Conservation (phyloP, 257 asterid species). For the Solanum tacnaense region DNA sequence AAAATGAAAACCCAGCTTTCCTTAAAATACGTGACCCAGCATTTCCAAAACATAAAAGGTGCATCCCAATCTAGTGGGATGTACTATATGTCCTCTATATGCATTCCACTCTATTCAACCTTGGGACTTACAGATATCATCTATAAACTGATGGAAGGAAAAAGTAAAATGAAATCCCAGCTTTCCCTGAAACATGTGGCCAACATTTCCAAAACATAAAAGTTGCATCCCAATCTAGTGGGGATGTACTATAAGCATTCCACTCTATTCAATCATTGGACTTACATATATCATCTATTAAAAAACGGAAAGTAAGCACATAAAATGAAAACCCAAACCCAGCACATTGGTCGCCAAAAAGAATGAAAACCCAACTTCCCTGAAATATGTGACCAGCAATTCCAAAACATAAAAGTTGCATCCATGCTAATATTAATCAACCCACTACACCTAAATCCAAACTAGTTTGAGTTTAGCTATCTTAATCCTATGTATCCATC, state of each 20-base stretch:
- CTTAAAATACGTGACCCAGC: not conserved
- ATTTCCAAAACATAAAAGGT: not conserved
- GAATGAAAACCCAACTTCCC: not conserved
- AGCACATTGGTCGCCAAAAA: not conserved
- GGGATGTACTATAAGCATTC: not conserved
- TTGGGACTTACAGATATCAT: not conserved
- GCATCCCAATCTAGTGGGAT: not conserved
- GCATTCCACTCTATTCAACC: not conserved
- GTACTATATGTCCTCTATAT: too few relatives aligned
- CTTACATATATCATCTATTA: not conserved
- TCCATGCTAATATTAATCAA: not conserved
- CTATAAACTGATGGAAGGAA: too few relatives aligned
- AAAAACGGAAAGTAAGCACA: not conserved
- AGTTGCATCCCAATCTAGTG: not conserved
- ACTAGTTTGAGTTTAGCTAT: not conserved
- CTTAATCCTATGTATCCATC: not conserved
- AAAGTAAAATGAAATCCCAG: not conserved
- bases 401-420: not conserved
- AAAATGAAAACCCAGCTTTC: not conserved
- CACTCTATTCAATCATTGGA: not conserved
- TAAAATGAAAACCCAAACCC: too few relatives aligned
- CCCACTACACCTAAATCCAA: not conserved
- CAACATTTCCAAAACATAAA: not conserved
- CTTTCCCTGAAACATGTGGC: not conserved
- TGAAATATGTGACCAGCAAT: not conserved